Base-by-base conservation (phyloP, 495 filamentous ascomycete species). In the Penicillium nucicola region DNA sequence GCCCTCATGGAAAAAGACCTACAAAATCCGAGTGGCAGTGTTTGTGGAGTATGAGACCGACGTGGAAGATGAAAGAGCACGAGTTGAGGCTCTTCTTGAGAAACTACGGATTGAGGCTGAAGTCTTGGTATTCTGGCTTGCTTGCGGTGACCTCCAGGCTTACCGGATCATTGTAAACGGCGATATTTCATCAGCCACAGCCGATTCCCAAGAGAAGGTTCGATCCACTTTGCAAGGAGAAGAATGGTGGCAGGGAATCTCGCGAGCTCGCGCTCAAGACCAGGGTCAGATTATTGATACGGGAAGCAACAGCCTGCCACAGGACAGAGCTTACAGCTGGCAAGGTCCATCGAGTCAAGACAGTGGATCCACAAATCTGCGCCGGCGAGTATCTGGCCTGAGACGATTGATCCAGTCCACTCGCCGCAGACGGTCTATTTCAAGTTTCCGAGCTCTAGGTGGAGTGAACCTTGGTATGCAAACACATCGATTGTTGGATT, bases 31-130 rank as follows among this genome's bases (percentile, higher is more conserved):
- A 33, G 88, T 95, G 4, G 74, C 82, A 1, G 90, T 93, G 2
- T 95, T 95, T 62, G 90, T 95, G 20, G 90, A 95, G 60, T 95
- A 93, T 60, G 89, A 95, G 62, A 82, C 78, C 14, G 90, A 95
- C 50, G 82, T 95, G 14, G 82, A 84, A 32, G 89, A 95, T 62
- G 90, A 95, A 66, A 74, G 82, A 48, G 77, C 77, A 0, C 74
- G 90, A 53, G 85, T 95, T 33, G 84, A 84, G 51, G 80, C 85
- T 13, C 72, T 95, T 9, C 74, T 95, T 10, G 85, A 88, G 9
- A 92, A 92, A 60, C 61, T 95, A 8, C 78, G 90, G 18, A 95
- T 95, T 22, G 80, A 90, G 48, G 90, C 89, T 8, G 75, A 90
- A 59, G 78, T 95, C 0, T 56, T 87, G 22, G 89, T 93, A 4